Evolutionary conservation across 1,284 basidiomycete genomes (phyloP).

Genomic region (Microbotryum violaceum): DNA sequence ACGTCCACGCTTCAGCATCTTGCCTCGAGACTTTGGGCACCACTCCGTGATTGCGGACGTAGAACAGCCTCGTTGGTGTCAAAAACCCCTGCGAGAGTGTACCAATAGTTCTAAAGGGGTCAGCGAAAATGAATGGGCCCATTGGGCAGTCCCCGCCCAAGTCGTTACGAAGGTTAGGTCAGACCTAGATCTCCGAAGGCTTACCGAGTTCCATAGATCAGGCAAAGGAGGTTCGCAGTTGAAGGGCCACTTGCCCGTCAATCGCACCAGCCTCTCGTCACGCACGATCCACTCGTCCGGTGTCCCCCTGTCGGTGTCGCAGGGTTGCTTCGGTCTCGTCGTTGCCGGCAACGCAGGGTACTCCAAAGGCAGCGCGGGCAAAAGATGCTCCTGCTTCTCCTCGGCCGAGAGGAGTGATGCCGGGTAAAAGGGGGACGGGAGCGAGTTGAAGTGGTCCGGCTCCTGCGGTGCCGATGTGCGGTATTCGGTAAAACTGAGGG

Average conservation of each 20-base stretch:
- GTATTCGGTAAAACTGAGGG: too few relatives aligned
- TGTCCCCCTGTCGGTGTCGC: slow-evolving; percentile 30
- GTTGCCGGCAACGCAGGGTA: too few relatives aligned
- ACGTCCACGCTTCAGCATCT: slow-evolving; percentile 47
- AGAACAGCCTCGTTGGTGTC: slow-evolving; percentile 58
- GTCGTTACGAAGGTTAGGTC: background rate
- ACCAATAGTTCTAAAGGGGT: background rate
- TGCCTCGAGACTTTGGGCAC: slow-evolving; percentile 50
- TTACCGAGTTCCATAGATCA: slow-evolving; percentile 47
- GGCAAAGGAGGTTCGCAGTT: slow-evolving; percentile 53
- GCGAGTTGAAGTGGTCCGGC: too few relatives aligned
- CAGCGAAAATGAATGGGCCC: background rate
- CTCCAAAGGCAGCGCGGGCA: too few relatives aligned
- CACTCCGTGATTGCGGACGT: slow-evolving; percentile 60
- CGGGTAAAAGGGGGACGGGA: too few relatives aligned
- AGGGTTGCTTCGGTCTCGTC: too few relatives aligned
- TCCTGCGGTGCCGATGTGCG: too few relatives aligned
- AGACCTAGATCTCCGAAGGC: slow-evolving; percentile 1
- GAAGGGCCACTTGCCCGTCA: slow-evolving; percentile 54
- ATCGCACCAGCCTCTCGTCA: slow-evolving; percentile 45
- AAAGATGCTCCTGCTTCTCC: too few relatives aligned
- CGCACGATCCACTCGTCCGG: slow-evolving; percentile 48
- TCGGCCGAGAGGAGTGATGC: too few relatives aligned
- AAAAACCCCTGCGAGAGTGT: slow-evolving; percentile 49
- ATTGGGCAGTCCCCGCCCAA: too few relatives aligned